Base-by-base conservation (phyloP, 441 rosid genomes). In the Raphanus hybrid region DNA sequence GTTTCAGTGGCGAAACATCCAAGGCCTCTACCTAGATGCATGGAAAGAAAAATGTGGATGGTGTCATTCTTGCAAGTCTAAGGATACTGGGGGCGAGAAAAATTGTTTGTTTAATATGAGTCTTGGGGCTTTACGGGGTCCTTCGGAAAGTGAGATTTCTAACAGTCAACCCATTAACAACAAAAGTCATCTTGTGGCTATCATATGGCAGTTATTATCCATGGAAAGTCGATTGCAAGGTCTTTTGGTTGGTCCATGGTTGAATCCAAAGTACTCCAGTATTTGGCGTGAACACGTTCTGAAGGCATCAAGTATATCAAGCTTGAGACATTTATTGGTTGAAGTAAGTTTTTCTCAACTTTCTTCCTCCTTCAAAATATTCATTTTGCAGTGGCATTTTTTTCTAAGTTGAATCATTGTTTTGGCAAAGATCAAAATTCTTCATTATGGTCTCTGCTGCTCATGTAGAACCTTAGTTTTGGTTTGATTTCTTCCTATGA, bases 41-140 rank as follows among this genome's bases (percentile, higher is more conserved):
- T 86, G 75, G 83, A 93, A 82, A 82, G 99, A 93, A 85, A 89
- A 84, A 73, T 96, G 99, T 83, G 99, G 99, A 62, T 96, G 99
- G 99, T 96, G 99, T 87, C 87, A 84, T 84, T 78, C 86, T 75
- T 96, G 99, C 87, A 88, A 87, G 83, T 70, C 76, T 26, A 91
- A 85, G 50, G 97, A 85, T 64, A 64, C 72, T 16, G 90, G 85
- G 75, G 90, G 96, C 83, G 93, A 86, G 67, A 41, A 69, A 58
- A 90, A 82, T 79, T 96, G 99, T 85, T 87, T 96, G 84, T 86
- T 92, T 76, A 87, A 90, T 80, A 71, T 84, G 85, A 75, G 85
- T 77, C 81, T 75, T 23, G 86, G 91, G 79, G 79, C 80, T 63
- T 67, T 80, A 73, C 81, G 63, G 64, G 87, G 85, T 77, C 83